phyloP scores from a whole-genome alignment of 805 yeast species.

The Monosporozyma unispora region DNA sequence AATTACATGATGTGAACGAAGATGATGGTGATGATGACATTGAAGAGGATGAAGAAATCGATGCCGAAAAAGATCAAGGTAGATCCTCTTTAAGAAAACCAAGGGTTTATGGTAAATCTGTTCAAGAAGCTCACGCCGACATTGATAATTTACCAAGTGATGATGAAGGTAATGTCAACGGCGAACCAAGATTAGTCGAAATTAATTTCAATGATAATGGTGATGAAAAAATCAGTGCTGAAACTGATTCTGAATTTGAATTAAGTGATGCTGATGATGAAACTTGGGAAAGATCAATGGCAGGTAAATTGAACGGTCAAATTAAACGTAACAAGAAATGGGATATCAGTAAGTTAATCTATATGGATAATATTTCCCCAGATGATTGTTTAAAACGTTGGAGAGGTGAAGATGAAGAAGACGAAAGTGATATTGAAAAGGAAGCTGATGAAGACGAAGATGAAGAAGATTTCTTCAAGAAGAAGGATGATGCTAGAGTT shows the following conservation, averaged over 20 bases:
- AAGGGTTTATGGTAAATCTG: constrained; percentile 45
- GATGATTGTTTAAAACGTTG: constrained; percentile 63
- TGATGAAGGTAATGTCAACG: constrained; percentile 34
- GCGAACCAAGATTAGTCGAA: constrained; percentile 39
- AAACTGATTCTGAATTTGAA: constrained; percentile 45
- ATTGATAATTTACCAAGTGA: constrained; percentile 38
- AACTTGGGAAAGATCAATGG: constrained; percentile 37
- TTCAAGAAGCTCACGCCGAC: constrained; percentile 39
- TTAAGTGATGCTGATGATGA: constrained; percentile 31
- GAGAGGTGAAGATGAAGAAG: constrained; percentile 45
- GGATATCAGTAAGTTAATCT: constrained; percentile 75
- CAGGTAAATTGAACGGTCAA: constrained; percentile 50
- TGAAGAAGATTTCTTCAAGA: constrained; percentile 50
- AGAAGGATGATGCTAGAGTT: constrained; percentile 32
- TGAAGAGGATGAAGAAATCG: constrained; percentile 28
- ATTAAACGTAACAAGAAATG: constrained; percentile 44
- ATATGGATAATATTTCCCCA: constrained; percentile 70
- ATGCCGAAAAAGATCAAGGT: constrained; percentile 41
- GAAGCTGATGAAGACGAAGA: constrained; percentile 30
- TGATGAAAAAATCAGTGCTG: constrained; percentile 35
- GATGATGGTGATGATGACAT: constrained; percentile 35
- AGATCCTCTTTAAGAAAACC: constrained; percentile 57
- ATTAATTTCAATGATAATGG: constrained; percentile 36
- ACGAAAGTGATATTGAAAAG: constrained; percentile 36
- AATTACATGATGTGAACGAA: constrained; percentile 37